A percentile compares a stretch with the other conserved stretches of the same genome.
Evolutionary conservation across 345 rosid species (phyloP).

Genomic region (Excoecaria cochinchinensis): DNA sequence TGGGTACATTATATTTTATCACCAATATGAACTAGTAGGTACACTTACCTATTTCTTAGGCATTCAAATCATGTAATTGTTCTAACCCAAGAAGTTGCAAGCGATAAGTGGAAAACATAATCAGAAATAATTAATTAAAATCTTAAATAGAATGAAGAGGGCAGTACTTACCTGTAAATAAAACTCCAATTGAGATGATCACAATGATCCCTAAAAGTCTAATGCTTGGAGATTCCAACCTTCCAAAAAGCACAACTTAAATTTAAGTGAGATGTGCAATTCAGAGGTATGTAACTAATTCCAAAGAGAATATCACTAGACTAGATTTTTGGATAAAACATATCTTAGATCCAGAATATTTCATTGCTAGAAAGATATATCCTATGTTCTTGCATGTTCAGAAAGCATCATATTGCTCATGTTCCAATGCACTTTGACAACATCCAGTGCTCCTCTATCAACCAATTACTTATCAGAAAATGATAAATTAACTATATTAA

Average conservation of each 20-base stretch:
- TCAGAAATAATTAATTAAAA: conserved; percentile 6
- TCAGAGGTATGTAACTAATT: not conserved
- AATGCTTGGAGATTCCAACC: conserved; percentile 98
- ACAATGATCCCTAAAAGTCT: conserved; percentile 82
- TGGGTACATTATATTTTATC: not conserved
- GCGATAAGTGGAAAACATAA: conserved; percentile 3
- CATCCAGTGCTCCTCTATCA: not conserved
- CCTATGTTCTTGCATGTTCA: not conserved
- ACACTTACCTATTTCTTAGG: not conserved
- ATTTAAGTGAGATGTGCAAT: conserved; percentile 4
- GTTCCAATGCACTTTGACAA: not conserved
- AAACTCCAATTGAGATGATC: conserved; percentile 80
- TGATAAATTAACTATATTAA: too few species aligned
- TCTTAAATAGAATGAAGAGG: not conserved
- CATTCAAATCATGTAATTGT: not conserved
- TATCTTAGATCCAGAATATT: not conserved
- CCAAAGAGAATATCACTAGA: not conserved
- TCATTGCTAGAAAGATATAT: not conserved
- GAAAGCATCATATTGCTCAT: not conserved
- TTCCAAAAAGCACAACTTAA: conserved; percentile 25
- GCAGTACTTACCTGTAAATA: conserved; percentile 67
- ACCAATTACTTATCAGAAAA: not conserved
- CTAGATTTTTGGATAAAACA: not conserved
- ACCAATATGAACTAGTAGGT: not conserved
- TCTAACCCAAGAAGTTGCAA: conserved; percentile 7